Base-by-base conservation (phyloP, 2,329 filamentous ascomycete genomes). In the Colletotrichum magnum region DNA sequence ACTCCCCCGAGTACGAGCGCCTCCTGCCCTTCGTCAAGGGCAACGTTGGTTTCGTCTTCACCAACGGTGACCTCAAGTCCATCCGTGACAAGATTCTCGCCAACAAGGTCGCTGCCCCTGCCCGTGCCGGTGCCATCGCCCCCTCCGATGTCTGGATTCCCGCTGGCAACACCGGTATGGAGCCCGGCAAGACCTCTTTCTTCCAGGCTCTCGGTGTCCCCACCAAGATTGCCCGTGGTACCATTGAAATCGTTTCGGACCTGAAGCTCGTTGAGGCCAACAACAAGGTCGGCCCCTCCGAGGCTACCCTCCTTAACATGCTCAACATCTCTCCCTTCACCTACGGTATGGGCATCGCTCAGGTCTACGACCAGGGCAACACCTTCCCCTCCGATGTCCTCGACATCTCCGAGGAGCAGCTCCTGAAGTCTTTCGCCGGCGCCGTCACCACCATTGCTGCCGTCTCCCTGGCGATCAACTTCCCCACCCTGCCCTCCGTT, bases 141-240 rank as follows among this genome's bases (percentile, higher is more conserved):
- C 96, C 97, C 76, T 86, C 82, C 80, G 97, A 99, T 85, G 96
- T 99, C 83, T 99, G 87, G 88, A 84, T 99, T 77, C 96, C 96
- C 76, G 96, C 95, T 78, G 96, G 96, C 86, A 99, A 99, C 93
- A 99, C 96, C 80, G 96, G 96, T 88, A 99, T 99, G 96, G 96
- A 99, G 87, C 97, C 96, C 83, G 97, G 97, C 86, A 99, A 99
- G 93, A 99, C 96, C 81, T 98, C 96, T 83, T 99, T 99, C 94
- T 99, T 99, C 95, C 96, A 99, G 92, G 96, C 96, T 80, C 96
- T 99, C 86, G 95, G 95, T 94, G 94, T 99, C 83, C 96, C 96
- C 83, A 99, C 96, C 91, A 99, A 99, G 94, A 99, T 99, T 88
- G 96, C 96, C 83, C 96, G 96, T 97, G 97, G 96, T 97, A 99